These are phyloP conservation scores for Persicaria maculosa DNA, from an alignment of 148 eudicot genomes.

Conservation along the genomic window DNA sequence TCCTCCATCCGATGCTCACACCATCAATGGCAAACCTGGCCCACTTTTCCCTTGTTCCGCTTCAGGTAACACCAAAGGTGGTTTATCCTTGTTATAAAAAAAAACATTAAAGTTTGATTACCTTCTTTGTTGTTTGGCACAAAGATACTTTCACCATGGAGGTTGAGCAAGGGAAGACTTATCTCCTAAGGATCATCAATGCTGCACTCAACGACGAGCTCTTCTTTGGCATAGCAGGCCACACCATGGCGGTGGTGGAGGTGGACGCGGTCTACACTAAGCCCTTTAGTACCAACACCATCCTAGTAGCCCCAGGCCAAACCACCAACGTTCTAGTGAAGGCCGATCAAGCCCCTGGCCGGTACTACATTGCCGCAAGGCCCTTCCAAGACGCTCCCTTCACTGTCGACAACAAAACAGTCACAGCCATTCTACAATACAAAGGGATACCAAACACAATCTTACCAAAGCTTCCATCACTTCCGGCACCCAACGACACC, in stretches of 20 bases:
- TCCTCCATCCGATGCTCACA: conserved; percentile 48
- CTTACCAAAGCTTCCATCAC: conserved; percentile 30
- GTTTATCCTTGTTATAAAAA: no score
- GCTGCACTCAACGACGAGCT: conserved; percentile 16
- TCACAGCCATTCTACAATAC: conserved; percentile 47
- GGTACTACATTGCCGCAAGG: conserved; percentile 49
- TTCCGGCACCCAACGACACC: conserved; percentile 40
- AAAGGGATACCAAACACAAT: conserved; percentile 33
- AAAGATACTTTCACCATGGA: conserved; percentile 48
- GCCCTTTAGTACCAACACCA: conserved; percentile 32
- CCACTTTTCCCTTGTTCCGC: conserved; percentile 47
- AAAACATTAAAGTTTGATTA: no score
- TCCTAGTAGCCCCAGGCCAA: conserved; percentile 52
- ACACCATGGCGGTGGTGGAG: conserved; percentile 46
- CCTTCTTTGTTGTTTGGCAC: no score
- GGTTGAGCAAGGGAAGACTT: conserved; percentile 41
- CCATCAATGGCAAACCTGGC: conserved; percentile 61
- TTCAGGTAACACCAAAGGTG: no score
- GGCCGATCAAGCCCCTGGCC: conserved; percentile 32
- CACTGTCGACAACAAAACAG: conserved; percentile 39
- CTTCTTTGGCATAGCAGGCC: conserved; percentile 43
- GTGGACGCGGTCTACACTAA: conserved; percentile 51
- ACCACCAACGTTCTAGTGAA: conserved; percentile 47
- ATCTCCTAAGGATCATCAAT: conserved; percentile 40
- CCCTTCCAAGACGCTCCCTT: conserved; percentile 35